Conservation (phyloP, 345 rosid species). For the Salix caprea region DNA sequence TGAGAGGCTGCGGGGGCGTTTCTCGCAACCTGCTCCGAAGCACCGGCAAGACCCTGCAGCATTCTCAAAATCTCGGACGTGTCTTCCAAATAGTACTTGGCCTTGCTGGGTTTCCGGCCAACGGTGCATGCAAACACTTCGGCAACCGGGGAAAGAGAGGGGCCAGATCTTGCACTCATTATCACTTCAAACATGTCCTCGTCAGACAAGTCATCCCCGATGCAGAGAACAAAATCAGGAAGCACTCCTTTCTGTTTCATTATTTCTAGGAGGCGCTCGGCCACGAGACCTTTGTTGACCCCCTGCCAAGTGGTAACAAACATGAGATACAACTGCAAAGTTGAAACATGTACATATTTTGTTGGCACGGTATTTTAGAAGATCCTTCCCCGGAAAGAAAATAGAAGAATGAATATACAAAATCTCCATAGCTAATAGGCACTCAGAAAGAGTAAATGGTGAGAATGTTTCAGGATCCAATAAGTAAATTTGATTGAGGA, state of each 20-base stretch:
- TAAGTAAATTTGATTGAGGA: not conserved
- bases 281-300: constrained; percentile 84
- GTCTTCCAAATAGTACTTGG: constrained; percentile 89
- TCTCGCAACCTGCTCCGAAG: constrained; percentile 34
- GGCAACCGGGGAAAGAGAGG: constrained; percentile 68
- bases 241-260: constrained; percentile 62
- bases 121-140: constrained; percentile 91
- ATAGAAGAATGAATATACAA: not conserved
- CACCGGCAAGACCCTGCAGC: constrained; percentile 58
- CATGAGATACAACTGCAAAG: not conserved
- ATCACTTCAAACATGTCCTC: constrained; percentile 98
- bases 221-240: constrained; percentile 80
- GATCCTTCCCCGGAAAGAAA: not conserved
- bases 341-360: not conserved
- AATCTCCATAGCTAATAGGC: not conserved
- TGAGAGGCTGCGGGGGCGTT: not conserved
- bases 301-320: constrained; percentile 41
- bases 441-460: not conserved
- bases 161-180: constrained; percentile 50
- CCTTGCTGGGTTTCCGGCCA: constrained; percentile 91
- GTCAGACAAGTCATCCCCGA: constrained; percentile 90
- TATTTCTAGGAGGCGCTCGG: constrained; percentile 51
- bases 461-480: not conserved
- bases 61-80: constrained; percentile 66
- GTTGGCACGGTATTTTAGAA: not conserved